Base-by-base conservation (phyloP, 202 grass and related monocot genomes). In the Zoysia matrella region DNA sequence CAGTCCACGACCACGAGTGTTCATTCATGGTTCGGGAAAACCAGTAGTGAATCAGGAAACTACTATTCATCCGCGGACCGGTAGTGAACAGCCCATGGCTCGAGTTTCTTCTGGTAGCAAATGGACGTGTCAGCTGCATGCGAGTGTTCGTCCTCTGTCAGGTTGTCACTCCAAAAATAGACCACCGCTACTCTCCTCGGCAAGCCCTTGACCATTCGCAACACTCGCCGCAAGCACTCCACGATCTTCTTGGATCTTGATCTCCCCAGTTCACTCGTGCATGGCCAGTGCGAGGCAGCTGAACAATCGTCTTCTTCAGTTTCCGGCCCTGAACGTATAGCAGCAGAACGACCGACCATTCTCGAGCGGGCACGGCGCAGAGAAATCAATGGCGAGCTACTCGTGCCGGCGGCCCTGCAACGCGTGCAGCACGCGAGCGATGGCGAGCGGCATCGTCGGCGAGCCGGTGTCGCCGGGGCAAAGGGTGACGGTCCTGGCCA, bases 401-500 rank as follows among this genome's bases (percentile, higher is more conserved):
- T 64, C 61, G 22, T 12, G 61, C 61, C 61, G 61, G 30, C 30
- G 30, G 61, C 30, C 61, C 0, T 64, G 61, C 61, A 64, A 64
- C 36, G 3, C 61, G 7, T 57, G 3, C 10, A 44, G 30, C 16
- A 73, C 12, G 18, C 65, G 53, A 14, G 86, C 52, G 60, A 79
- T 68, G 69, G 86, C 69, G 4, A 18, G 77, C 8, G 5, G 53
- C 12, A 77, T 77, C 14, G 73, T 87, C 7, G 71, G 81, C 67
- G 55, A 81, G 82, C 65, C 72, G 30, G 18, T n/a, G 30, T 22
- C 53, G 45, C 72, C 52, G 65, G 86, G 83, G 71, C 76, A 82
- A 36, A 80, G 90, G 74, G 78, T 87, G 43, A 87, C 83, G n/a
- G 69, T 91, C 6, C 82, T 90, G 54, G 47, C 88, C 65, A 90